Base-by-base conservation (phyloP, 805 yeast genomes). In the Zygotorulaspora sp. region DNA sequence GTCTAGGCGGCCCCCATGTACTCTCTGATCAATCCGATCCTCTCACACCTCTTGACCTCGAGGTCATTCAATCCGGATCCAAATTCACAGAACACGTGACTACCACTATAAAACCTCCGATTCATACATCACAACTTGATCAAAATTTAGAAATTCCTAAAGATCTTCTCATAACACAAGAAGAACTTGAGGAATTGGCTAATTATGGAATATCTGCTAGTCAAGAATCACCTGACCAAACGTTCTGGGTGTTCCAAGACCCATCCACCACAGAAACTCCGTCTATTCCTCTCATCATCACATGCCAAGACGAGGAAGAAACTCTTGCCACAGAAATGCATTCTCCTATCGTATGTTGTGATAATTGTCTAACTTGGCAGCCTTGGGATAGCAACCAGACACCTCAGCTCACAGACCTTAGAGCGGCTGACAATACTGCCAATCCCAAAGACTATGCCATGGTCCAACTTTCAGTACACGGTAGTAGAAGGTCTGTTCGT, bases 201-300 rank as follows among this genome's bases (percentile, higher is more conserved):
- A 41, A 49, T 21, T 44, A 45, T 14, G 56, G 52, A 15, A 35
- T 58, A 14, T 33, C 45, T 2, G 43, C 52, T 8, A 38, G 39
- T 8, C 32, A 44, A 11, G 42, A 39, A 18, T 37, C 36, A 16
- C 48, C 55, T 5, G 65, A 60, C 42, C 40, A 39, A 21, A 43
- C 43, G 30, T 43, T 49, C 25, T 62, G 65, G 63, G 40, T 47
- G 15, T 59, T 61, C 37, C 57, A 61, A 33, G 58, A 67, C 41
- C 53, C 53, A 5, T 35, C 35, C 13, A 35, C 32, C 30, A 38
- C 40, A 7, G 35, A 29, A 3, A n/a, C 33, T 16, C 36, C 30
- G 11, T 24, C 30, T 3, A 16, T 40, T 4, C 19, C 33, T 8
- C n/a, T n/a, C n/a, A n/a, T n/a, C n/a, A 32, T 37, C 20, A 32